Percentiles rank a stretch among this genome's conserved stretches.
These are phyloP conservation scores for Hypoxylon fragiforme DNA, from an alignment of 495 filamentous ascomycete genomes.

Conservation along the genomic window DNA sequence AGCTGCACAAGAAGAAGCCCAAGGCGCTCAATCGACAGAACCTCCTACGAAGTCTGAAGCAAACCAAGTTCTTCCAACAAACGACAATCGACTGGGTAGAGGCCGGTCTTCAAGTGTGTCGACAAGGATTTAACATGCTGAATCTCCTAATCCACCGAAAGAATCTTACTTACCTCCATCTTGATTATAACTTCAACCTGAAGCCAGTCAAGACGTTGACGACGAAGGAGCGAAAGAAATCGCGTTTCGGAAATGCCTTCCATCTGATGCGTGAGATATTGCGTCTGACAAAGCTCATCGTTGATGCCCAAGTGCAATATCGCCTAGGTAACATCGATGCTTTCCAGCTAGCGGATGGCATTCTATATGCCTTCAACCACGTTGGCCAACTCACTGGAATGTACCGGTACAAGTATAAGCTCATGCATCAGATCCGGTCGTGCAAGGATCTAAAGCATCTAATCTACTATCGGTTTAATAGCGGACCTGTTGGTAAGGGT, in stretches of 20 bases:
- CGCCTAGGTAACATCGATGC: slow-evolving; percentile 98
- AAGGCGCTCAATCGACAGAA: slow-evolving; percentile 96
- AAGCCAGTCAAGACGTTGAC: slow-evolving; percentile 99
- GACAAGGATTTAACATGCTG: slow-evolving; percentile 99
- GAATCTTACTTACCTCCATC: slow-evolving; percentile 96
- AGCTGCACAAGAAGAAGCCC: slow-evolving; percentile 89
- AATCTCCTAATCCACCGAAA: slow-evolving; percentile 98
- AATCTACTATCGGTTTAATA: slow-evolving; percentile 99
- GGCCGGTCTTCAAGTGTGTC: slow-evolving; percentile 95
- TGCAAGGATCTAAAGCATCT: slow-evolving; percentile 99
- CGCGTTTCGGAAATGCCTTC: slow-evolving; percentile 98
- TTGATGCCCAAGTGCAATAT: slow-evolving; percentile 98
- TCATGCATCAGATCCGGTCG: slow-evolving; percentile 99
- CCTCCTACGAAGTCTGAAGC: slow-evolving; percentile 83
- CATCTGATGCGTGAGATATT: slow-evolving; percentile 99
- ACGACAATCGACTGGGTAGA: slow-evolving; percentile 99
- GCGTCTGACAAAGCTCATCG: slow-evolving; percentile 96
- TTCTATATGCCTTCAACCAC: slow-evolving; percentile 98
- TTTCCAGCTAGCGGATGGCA: slow-evolving; percentile 98
- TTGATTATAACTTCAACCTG: slow-evolving; percentile 99
- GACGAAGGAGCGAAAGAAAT: slow-evolving; percentile 99
- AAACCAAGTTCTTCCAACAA: slow-evolving; percentile 99
- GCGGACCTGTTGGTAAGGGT: slow-evolving; percentile 94
- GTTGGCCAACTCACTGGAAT: slow-evolving; percentile 98
- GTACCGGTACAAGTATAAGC: slow-evolving; percentile 99